Base-by-base conservation (phyloP, 2,329 filamentous ascomycete genomes). In the Colletotrichum sidae region DNA sequence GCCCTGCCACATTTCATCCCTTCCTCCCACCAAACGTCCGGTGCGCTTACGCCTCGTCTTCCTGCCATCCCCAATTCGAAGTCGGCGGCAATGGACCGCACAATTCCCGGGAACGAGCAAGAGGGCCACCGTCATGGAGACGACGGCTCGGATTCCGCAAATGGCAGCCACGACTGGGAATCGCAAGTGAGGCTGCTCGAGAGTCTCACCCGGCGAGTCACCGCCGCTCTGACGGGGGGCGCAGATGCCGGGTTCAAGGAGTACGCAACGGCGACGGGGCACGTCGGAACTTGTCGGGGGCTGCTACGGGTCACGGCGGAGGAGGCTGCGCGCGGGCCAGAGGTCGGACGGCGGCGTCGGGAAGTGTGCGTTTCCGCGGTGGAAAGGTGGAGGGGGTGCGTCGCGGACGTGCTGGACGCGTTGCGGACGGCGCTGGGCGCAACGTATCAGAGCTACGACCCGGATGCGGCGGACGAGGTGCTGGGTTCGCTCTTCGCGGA, bases 381-480 rank as follows among this genome's bases (percentile, higher is more conserved):
- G 82, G 80, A 81, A 79, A 69, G 69, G 8, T 85, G 82, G 80
- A 81, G 79, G 69, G 69, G 70, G 1, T 78, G 78, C 42, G 74
- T 84, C 17, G 79, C 83, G 58, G 68, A 71, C 1, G 72, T 86
- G 46, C 71, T 78, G 6, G 77, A 81, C 8, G 76, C 78, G 3
- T 76, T 84, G 17, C 75, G 75, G 60, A 72, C 69, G n/a, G 81
- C 77, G 46, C 70, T 86, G 2, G 72, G 77, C 2, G 77, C 79
- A 17, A 83, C 80, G 1, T 85, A 85, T 67, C 78, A 77, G 65
- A 77, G 73, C 33, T 81, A 83, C 56, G 80, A 84, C 65, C 77
- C 76, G 7, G 77, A 81, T 42, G 79, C 79, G 5, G 81, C 81
- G 0, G 74, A 74, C 7, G 75, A 78, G 35, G 80, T 82, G 72